Percentiles rank a stretch among this genome's conserved stretches.
phyloP scores from a whole-genome alignment of 2,329 filamentous ascomycete genomes.

The Penicillium verrucosum region DNA sequence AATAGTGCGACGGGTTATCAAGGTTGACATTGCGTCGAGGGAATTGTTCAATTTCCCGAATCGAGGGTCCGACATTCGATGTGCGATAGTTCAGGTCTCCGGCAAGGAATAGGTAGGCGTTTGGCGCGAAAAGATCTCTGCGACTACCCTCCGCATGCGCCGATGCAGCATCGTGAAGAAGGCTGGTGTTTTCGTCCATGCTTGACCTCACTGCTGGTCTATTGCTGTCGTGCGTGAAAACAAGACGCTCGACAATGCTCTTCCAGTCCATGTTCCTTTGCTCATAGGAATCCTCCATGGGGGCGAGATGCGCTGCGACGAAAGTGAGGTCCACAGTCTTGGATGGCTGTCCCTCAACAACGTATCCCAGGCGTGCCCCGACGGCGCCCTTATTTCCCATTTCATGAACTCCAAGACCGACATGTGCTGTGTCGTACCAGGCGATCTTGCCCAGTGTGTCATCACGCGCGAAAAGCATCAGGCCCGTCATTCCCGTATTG shows the following conservation, averaged over 20 bases:
- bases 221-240: conserved; percentile 55
- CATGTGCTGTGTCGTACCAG: conserved; percentile 71
- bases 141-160: conserved; percentile 29
- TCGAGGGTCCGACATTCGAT: conserved; percentile 60
- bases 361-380: conserved; percentile 67
- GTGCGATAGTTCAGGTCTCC: conserved; percentile 97
- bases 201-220: conserved; percentile 12
- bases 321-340: conserved; percentile 70
- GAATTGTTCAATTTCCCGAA: conserved; percentile 57
- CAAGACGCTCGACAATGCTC: conserved; percentile 72
- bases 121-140: conserved; percentile 66
- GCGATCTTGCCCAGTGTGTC: conserved; percentile 56
- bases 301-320: conserved; percentile 81
- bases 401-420: conserved; percentile 78
- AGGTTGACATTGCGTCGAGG: conserved; percentile 56
- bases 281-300: conserved; percentile 75
- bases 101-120: conserved; percentile 75
- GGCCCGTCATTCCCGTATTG: conserved; percentile 83
- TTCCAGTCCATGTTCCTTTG: conserved; percentile 86
- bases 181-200: conserved; percentile 31
- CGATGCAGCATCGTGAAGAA: conserved; percentile 27
- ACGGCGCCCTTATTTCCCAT: conserved; percentile 97
- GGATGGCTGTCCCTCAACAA: conserved; percentile 35
- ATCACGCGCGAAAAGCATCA: conserved; percentile 77
- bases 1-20: conserved; percentile 60